Evolutionary conservation across 148 eudicot species (phyloP).

Genomic region (Vaccinium corymbosum): DNA sequence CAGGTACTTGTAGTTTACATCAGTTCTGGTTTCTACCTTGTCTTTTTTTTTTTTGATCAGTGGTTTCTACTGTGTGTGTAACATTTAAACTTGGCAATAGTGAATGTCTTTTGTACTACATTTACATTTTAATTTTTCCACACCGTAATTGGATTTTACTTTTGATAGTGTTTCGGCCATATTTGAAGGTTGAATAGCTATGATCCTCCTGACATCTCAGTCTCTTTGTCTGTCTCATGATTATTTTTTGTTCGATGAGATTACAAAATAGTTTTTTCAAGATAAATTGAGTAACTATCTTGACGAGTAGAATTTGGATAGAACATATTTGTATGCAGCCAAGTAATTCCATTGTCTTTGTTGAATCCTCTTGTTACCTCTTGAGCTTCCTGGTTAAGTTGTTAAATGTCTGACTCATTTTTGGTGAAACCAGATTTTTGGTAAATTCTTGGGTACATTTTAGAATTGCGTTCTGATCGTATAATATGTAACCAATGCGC

Average conservation of each 20-base stretch:
- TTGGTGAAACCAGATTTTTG: background rate
- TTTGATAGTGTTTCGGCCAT: background rate
- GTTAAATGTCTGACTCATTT: background rate
- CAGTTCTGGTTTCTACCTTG: conserved; percentile 1
- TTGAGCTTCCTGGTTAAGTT: background rate
- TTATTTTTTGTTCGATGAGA: background rate
- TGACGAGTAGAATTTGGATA: background rate
- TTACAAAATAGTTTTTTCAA: background rate
- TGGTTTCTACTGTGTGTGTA: too few relatives aligned
- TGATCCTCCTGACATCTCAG: background rate
- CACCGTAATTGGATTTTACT: background rate
- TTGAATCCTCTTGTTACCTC: background rate
- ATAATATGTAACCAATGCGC: background rate
- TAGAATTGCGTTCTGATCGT: background rate
- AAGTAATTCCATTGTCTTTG: background rate
- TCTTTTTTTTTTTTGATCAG: too few relatives aligned
- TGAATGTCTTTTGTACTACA: background rate
- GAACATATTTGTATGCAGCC: background rate
- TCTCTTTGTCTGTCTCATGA: background rate
- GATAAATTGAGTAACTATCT: background rate
- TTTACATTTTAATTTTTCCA: background rate
- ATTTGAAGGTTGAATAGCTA: conserved; percentile 7
- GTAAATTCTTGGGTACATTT: background rate
- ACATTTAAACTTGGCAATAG: background rate
- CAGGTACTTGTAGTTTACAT: background rate